phyloP scores from a whole-genome alignment of 352 stramenopile genomes.

The Pythium plurisporium region DNA sequence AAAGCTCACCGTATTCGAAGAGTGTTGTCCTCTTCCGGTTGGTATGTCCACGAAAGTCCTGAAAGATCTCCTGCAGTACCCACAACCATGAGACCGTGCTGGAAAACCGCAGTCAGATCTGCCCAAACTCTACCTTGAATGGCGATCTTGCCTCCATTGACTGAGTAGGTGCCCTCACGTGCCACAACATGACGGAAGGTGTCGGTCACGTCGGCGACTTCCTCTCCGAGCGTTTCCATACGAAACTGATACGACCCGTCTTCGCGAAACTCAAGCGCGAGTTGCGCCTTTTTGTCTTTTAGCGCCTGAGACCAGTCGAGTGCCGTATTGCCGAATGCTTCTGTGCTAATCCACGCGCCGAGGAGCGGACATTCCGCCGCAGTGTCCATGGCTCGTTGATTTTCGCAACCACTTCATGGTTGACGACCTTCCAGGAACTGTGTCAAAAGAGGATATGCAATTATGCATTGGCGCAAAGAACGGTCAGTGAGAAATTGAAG shows the following conservation, averaged over 20 bases:
- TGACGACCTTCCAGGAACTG: too few relatives aligned
- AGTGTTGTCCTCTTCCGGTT: slow-evolving; percentile 62
- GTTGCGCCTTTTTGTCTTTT: slow-evolving; percentile 39
- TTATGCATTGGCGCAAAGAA: too few relatives aligned
- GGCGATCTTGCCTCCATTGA: slow-evolving; percentile 24
- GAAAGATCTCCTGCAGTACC: slow-evolving; percentile 36
- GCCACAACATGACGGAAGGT: slow-evolving; percentile 53
- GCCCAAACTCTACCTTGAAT: slow-evolving; percentile 26
- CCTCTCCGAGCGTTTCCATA: slow-evolving; percentile 15
- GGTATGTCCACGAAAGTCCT: slow-evolving; percentile 60
- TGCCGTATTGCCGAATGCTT: slow-evolving; percentile 72
- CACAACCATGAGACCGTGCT: neutral
- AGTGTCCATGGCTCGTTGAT: neutral
- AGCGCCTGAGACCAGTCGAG: slow-evolving; percentile 74
- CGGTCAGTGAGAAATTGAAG: too few relatives aligned
- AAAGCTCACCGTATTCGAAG: slow-evolving; percentile 45
- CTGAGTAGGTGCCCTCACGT: slow-evolving; percentile 34
- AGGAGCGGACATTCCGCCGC: slow-evolving; percentile 2
- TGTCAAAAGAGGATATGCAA: too few relatives aligned
- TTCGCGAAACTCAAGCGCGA: slow-evolving; percentile 37
- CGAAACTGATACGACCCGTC: slow-evolving; percentile 36
- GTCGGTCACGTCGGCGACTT: slow-evolving; percentile 35
- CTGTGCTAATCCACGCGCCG: slow-evolving; percentile 57
- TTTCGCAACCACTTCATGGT: neutral
- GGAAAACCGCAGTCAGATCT: too few relatives aligned